A percentile compares a stretch with the other conserved stretches of the same genome.
These are phyloP conservation scores for Elsinoe necatrix DNA, from an alignment of 2,329 filamentous ascomycete genomes.

Conservation along the genomic window DNA sequence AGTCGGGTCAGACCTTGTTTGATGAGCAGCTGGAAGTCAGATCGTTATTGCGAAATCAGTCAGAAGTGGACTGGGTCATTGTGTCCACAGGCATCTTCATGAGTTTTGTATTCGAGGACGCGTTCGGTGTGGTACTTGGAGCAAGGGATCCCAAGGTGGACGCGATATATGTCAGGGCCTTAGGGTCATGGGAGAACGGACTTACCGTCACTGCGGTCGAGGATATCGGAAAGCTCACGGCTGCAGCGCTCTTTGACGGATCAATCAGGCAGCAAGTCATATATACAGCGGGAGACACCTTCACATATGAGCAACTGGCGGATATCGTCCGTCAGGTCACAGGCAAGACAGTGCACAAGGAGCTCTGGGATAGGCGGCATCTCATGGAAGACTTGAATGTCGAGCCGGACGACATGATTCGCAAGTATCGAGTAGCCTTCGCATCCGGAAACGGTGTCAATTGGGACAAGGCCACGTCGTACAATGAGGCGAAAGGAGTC, in stretches of 20 bases:
- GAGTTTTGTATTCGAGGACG: conserved; percentile 57
- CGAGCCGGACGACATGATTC: conserved; percentile 43
- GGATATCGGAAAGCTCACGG: conserved; percentile 56
- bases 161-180: conserved; percentile 35
- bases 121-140: conserved; percentile 55
- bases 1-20: conserved; percentile 56
- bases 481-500: conserved; percentile 46
- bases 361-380: conserved; percentile 42
- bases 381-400: conserved; percentile 40
- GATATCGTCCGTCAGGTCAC: conserved; percentile 43
- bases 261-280: conserved; percentile 39
- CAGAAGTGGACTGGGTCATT: conserved; percentile 47
- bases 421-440: conserved; percentile 56
- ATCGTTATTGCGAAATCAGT: conserved; percentile 42
- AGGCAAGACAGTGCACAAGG: conserved; percentile 37
- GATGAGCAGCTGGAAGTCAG: conserved; percentile 58
- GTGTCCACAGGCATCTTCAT: conserved; percentile 64
- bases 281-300: conserved; percentile 54
- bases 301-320: conserved; percentile 46
- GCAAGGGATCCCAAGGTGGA: conserved; percentile 17
- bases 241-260: conserved; percentile 44
- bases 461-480: conserved; percentile 48
- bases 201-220: conserved; percentile 55
- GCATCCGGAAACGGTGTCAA: conserved; percentile 49
- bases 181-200: conserved; percentile 51